Evolutionary conservation across 371 early-diverging fungal species (phyloP).

Genomic region (Syncephalastrum racemosum): DNA sequence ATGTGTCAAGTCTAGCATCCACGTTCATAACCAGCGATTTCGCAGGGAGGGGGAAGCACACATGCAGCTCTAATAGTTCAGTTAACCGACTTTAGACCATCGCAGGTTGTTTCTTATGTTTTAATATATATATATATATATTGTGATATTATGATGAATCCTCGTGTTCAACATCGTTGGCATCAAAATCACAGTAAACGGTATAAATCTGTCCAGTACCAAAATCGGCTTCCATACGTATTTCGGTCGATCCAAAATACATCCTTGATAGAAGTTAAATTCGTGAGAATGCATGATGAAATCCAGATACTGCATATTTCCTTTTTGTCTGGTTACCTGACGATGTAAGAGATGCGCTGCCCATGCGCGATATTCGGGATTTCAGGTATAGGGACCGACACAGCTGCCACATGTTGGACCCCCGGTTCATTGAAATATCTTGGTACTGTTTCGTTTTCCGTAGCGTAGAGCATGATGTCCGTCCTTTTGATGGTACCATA

Average conservation of each 20-base stretch:
- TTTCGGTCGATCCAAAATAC: slow-evolving; percentile 50
- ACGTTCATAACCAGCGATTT: no score
- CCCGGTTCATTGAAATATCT: slow-evolving; percentile 38
- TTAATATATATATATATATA: background rate
- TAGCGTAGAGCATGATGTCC: slow-evolving; percentile 47
- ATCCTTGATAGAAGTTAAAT: slow-evolving; percentile 23
- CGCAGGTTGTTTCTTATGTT: background rate
- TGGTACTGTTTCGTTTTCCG: slow-evolving; percentile 36
- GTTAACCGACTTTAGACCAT: no score
- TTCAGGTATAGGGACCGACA: slow-evolving; percentile 44
- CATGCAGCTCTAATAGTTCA: no score
- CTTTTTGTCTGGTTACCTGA: slow-evolving; percentile 39
- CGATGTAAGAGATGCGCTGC: slow-evolving; percentile 38
- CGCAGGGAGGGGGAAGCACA: no score
- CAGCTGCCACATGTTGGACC: slow-evolving; percentile 41
- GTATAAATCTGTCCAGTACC: slow-evolving; percentile 35
- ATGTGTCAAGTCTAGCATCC: no score
- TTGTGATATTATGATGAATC: background rate
- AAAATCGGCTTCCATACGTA: slow-evolving; percentile 52
- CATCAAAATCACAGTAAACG: slow-evolving; percentile 47
- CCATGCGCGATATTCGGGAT: slow-evolving; percentile 32
- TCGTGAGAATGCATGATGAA: background rate
- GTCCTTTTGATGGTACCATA: slow-evolving; percentile 44
- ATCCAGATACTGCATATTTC: background rate
- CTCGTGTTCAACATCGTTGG: slow-evolving; percentile 12